Evolutionary conservation across 2,329 filamentous ascomycete genomes (phyloP), one percentile per base, ranked within the genome.

Genomic region (Cytospora chrysosperma): DNA sequence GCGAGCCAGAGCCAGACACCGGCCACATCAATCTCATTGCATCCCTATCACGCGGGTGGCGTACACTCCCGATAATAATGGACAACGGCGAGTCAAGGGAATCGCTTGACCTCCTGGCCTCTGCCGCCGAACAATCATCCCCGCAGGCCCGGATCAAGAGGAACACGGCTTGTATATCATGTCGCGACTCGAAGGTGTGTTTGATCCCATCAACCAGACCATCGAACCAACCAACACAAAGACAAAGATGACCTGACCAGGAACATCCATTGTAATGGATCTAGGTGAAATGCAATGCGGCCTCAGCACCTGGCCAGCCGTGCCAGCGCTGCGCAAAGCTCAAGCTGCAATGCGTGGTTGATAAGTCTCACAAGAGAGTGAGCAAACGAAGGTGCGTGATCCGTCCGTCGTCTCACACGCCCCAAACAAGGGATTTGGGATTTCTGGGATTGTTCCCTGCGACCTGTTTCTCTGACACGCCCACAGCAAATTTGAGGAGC

Each of bases 401-500:
- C n/a, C n/a, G n/a, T n/a, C 57, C 26, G 32, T 43, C 27, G 26
- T 55, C 30, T 37, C n/a, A n/a, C n/a, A n/a, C n/a, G n/a, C n/a
- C n/a, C n/a, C n/a, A n/a, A n/a, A n/a, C n/a, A n/a, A n/a, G n/a
- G n/a, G n/a, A n/a, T n/a, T n/a, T n/a, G n/a, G n/a, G n/a, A n/a
- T n/a, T n/a, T n/a, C n/a, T n/a, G n/a, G n/a, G n/a, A n/a, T n/a
- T n/a, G n/a, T n/a, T n/a, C n/a, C n/a, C n/a, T n/a, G n/a, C n/a
- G n/a, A n/a, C n/a, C n/a, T n/a, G n/a, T n/a, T n/a, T n/a, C n/a
- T n/a, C 50, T 54, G 27, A 54, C 27, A 27, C 1, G 4, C n/a
- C 27, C 27, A 26, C 54, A 85, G 83, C 68, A 85, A 85, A 69
- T 74, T 85, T 3, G 83, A 85, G 67, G 79, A 82, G 65, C 74